Evolutionary conservation across 225 moss, liverwort and hornwort species (phyloP), one percentile per base, ranked within the genome.

Genomic region (Bryoerythrophyllum caledonicum): DNA sequence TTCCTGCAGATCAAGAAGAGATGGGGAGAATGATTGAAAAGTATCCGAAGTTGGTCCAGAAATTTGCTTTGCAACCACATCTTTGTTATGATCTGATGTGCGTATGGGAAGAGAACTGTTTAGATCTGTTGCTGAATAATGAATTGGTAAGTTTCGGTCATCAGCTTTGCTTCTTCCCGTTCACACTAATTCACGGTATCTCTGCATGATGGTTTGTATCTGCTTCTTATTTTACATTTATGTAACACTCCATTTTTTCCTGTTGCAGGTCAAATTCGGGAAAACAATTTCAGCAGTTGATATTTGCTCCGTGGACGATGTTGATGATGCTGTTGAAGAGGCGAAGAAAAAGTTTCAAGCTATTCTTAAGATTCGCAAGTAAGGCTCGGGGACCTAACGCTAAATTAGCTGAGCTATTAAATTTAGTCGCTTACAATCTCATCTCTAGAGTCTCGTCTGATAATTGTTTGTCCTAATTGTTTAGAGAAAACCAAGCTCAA

Each of bases 41-140:
- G 80, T 99, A 91, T 81, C 94, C 97, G 27, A 99, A 91, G 86
- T 82, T 99, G 73, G 88, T 99, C 82, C 94, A 99, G 75, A 97
- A 91, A 56, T 94, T 85, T 82, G 82, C 94, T 56, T 57, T 93
- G 41, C 90, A 94, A 71, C 97, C 94, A 53, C 91, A 90, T 75
- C 89, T 93, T 65, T 92, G 89, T 86, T 96, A 89, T 80, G 93
- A 93, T 76, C 82, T 96, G 80, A 93, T 93, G 93, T 76, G 86
- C 76, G 90, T 84, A 64, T 96, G 95, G 95, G 95, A 96, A 83
- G 95, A 93, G 78, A 84, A 93, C 62, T 96, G 95, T 86, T 80
- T 96, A 85, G 93, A 93, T 79, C 86, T 90, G 56, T 62, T 96
- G 76, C 78, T 90, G 68, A 91, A 91, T 82, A 91, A 93, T 80